Conservation (phyloP, 495 filamentous ascomycete genomes). For the Neurospora africana region DNA sequence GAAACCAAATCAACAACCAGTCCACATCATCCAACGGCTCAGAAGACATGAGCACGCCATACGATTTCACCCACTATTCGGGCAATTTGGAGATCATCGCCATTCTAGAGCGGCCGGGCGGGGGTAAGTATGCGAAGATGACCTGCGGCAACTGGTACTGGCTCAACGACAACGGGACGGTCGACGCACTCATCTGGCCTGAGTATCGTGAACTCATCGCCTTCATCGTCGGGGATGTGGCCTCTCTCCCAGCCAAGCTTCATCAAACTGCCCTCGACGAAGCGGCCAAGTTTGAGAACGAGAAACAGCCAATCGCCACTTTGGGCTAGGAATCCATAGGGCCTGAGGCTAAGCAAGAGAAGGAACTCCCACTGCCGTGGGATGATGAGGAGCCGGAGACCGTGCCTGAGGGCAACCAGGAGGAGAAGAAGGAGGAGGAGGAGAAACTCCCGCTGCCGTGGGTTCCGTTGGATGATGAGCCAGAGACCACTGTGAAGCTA, state of each 20-base stretch:
- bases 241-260: not conserved
- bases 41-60: accelerated
- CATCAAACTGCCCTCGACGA: not conserved
- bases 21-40: accelerated
- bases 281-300: not conserved
- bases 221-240: not conserved
- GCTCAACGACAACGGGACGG: not conserved
- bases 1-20: not conserved
- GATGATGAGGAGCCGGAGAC: not conserved
- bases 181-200: accelerated
- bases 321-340: not conserved
- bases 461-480: not conserved
- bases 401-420: accelerated
- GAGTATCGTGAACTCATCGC: not conserved
- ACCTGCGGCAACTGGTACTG: not conserved
- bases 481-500: accelerated
- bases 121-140: not conserved
- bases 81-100: not conserved
- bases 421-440: too few species aligned
- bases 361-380: not conserved
- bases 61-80: not conserved
- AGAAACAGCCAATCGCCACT: not conserved
- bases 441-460: not conserved
- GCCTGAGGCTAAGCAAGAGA: not conserved
- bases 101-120: not conserved